Percentiles rank a stretch among this genome's conserved stretches.
These are phyloP conservation scores for Brassica napus DNA, from an alignment of 345 rosid genomes.

Conservation along the genomic window DNA sequence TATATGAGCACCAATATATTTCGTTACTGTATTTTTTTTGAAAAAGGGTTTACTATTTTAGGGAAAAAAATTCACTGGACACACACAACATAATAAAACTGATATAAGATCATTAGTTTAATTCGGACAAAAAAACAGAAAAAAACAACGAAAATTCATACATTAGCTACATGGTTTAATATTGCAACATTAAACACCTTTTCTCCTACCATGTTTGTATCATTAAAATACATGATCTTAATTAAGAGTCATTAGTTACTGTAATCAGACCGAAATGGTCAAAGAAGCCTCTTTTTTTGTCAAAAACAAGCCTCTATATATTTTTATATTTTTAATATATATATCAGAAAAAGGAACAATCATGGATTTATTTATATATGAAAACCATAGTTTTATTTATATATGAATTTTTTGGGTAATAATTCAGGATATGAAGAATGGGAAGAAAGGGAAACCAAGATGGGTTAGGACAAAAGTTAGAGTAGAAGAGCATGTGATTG, in stretches of 20 bases:
- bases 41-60: background rate
- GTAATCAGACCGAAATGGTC: conserved; percentile 6
- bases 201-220: conserved; percentile 9
- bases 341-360: background rate
- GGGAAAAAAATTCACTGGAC: background rate
- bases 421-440: conserved; percentile 33
- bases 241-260: conserved; percentile 2
- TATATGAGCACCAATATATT: background rate
- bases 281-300: background rate
- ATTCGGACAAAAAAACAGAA: background rate
- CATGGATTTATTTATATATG: background rate
- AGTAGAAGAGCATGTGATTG: conserved; percentile 61
- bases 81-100: background rate
- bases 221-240: conserved; percentile 1
- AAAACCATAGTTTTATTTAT: background rate
- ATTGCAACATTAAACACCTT: background rate
- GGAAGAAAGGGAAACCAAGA: conserved; percentile 48
- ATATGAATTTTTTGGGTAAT: background rate
- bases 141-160: background rate
- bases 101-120: background rate
- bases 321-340: background rate
- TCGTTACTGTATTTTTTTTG: background rate
- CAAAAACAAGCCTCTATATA: background rate
- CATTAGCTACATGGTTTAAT: background rate
- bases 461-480: conserved; percentile 62